These are phyloP conservation scores for Candida oleophila DNA, from an alignment of 805 yeast species.

Conservation along the genomic window DNA sequence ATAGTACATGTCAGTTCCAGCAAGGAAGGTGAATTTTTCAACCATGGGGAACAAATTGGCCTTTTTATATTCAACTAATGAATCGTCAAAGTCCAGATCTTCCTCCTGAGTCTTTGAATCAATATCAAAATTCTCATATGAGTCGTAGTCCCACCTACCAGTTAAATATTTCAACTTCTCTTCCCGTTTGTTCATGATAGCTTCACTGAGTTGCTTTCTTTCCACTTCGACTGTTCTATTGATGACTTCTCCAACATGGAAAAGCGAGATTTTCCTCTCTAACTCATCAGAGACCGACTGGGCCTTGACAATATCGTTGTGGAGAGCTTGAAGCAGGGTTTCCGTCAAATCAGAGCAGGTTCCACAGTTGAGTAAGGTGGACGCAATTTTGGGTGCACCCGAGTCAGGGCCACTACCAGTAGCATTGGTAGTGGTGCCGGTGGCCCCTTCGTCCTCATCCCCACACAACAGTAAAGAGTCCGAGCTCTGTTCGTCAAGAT, in stretches of 20 bases:
- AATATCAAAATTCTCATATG: conserved; percentile 39
- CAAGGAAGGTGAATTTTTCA: conserved; percentile 77
- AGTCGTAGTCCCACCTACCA: conserved; percentile 40
- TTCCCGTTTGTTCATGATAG: conserved; percentile 32
- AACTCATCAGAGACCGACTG: conserved; percentile 33
- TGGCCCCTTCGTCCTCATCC: conserved; percentile 6
- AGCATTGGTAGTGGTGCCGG: conserved; percentile 1
- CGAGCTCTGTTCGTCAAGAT: conserved; percentile 6
- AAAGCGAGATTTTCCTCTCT: conserved; percentile 33
- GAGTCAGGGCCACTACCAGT: conserved; percentile 2
- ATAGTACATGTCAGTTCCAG: conserved; percentile 79
- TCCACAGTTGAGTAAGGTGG: not conserved
- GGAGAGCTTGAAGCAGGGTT: conserved; percentile 20
- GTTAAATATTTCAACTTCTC: conserved; percentile 30
- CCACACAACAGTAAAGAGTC: conserved; percentile 8
- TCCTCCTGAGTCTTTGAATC: conserved; percentile 24
- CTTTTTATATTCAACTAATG: conserved; percentile 45
- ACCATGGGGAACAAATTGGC: conserved; percentile 85
- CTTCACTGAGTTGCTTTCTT: conserved; percentile 26
- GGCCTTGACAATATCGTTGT: conserved; percentile 33
- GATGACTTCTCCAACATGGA: conserved; percentile 31
- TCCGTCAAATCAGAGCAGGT: conserved; percentile 10
- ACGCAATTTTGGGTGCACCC: not conserved
- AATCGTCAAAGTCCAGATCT: conserved; percentile 38
- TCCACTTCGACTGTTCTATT: conserved; percentile 31